These are phyloP conservation scores for Amoeboaphelidium occidentale DNA, from an alignment of 371 early-diverging fungal genomes.

Conservation along the genomic window DNA sequence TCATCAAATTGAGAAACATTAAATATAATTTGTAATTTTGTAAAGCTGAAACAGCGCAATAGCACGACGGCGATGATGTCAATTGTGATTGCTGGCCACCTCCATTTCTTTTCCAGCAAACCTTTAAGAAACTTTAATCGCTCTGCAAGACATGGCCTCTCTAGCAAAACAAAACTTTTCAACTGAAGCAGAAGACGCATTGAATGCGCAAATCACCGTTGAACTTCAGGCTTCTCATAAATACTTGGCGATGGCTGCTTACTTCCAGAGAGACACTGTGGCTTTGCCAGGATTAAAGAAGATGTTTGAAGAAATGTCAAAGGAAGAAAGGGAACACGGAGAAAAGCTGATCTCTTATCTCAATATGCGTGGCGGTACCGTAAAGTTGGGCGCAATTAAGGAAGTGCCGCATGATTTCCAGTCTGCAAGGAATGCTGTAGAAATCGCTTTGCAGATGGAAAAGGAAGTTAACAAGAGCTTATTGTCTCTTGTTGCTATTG, in stretches of 20 bases:
- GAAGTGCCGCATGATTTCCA: conserved; percentile 23
- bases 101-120: too few relatives aligned
- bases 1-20: too few relatives aligned
- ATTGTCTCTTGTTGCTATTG: conserved; percentile 23
- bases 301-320: conserved; percentile 23
- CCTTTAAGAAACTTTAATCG: too few relatives aligned
- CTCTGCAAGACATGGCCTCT: too few relatives aligned
- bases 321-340: conserved; percentile 31
- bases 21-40: too few relatives aligned
- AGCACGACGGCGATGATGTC: too few relatives aligned
- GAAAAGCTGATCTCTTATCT: conserved; percentile 30
- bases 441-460: conserved; percentile 35
- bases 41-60: too few relatives aligned
- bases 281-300: conserved; percentile 34
- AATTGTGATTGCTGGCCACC: too few relatives aligned
- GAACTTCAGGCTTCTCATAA: conserved; percentile 30
- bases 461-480: conserved; percentile 34
- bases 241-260: conserved; percentile 31
- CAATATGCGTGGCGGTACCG: conserved; percentile 28
- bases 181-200: conserved; percentile 28
- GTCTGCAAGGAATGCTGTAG: conserved; percentile 33
- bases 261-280: conserved; percentile 22
- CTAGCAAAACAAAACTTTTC: conserved; percentile 39
- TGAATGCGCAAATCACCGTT: conserved; percentile 33
- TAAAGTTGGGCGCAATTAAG: conserved; percentile 19